Conservation (phyloP, 148 eudicot genomes). For the Rheum nobile region DNA sequence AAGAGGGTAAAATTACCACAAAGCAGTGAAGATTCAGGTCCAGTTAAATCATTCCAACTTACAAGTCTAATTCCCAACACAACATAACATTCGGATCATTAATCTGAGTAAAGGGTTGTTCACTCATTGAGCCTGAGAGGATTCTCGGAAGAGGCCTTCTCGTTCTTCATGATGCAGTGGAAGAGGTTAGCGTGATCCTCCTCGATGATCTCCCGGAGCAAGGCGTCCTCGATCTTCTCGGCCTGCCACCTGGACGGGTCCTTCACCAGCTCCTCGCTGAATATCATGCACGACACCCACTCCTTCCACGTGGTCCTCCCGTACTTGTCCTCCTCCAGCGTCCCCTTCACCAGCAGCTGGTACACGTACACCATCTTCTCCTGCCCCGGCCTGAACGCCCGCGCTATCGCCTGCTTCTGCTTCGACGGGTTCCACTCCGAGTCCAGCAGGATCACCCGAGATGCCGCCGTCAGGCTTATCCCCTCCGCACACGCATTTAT, state of each 20-base stretch:
- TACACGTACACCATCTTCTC: constrained; percentile 87
- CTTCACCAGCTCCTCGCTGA: constrained; percentile 81
- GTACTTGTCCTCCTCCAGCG: constrained; percentile 83
- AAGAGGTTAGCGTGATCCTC: constrained; percentile 78
- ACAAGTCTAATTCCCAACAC: too few relatives aligned
- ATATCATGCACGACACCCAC: constrained; percentile 95
- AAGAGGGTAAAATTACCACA: too few relatives aligned
- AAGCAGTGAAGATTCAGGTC: too few relatives aligned
- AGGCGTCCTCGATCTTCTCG: constrained; percentile 78
- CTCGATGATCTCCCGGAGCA: constrained; percentile 82
- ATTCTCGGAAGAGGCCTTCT: constrained; percentile 69
- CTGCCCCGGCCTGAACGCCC: constrained; percentile 94
- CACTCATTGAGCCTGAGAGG: constrained; percentile 27
- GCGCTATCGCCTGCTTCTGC: constrained; percentile 92
- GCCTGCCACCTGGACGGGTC: constrained; percentile 95
- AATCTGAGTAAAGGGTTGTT: too few relatives aligned
- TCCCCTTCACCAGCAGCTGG: constrained; percentile 70
- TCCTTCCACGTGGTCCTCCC: constrained; percentile 90
- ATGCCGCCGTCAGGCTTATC: constrained; percentile 88
- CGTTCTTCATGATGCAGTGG: constrained; percentile 84
- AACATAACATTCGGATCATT: too few relatives aligned
- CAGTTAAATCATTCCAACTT: too few relatives aligned
- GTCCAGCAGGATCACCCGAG: constrained; percentile 86
- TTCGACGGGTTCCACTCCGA: constrained; percentile 98
- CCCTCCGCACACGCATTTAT: constrained; percentile 93